Percentiles rank a stretch among this genome's conserved stretches.
phyloP scores from a whole-genome alignment of 371 early-diverging fungal genomes.

The Mucor lusitanicus region DNA sequence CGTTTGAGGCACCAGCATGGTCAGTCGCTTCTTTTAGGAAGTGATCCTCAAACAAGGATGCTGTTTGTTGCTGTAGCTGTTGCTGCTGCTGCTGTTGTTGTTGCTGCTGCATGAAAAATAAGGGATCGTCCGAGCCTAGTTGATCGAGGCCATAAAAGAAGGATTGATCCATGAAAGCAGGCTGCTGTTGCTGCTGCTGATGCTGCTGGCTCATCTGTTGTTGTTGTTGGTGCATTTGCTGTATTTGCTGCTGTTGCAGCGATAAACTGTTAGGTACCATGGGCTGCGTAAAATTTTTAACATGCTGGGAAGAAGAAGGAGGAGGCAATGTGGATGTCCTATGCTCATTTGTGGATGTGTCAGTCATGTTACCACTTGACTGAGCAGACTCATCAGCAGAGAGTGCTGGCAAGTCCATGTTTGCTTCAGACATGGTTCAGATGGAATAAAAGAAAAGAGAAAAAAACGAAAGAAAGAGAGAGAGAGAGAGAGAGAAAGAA shows the following conservation, averaged over 20 bases:
- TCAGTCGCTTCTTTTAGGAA: slow-evolving; percentile 11
- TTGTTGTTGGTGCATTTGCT: slow-evolving; percentile 2
- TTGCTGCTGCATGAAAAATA: slow-evolving; percentile 39
- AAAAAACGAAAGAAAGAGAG: not conserved
- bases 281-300: slow-evolving; percentile 6
- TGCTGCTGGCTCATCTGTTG: slow-evolving; percentile 9
- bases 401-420: slow-evolving; percentile 16
- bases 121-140: slow-evolving; percentile 32
- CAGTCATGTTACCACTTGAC: slow-evolving; percentile 14
- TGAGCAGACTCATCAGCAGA: slow-evolving; percentile 20
- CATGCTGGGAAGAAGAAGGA: not conserved
- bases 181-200: slow-evolving; percentile 1
- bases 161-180: slow-evolving; percentile 32
- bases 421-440: not conserved
- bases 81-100: slow-evolving; percentile 26
- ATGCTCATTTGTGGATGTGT: not conserved
- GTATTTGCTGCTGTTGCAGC: slow-evolving; percentile 14
- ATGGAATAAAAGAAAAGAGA: not conserved
- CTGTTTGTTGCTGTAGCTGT: slow-evolving; percentile 22
- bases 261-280: not conserved
- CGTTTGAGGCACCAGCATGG: not conserved
- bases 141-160: slow-evolving; percentile 46
- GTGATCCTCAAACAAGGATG: slow-evolving; percentile 6
- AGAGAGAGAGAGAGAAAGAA: not conserved
- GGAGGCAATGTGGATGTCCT: not conserved